Percentiles rank a stretch among this genome's conserved stretches.
These are phyloP conservation scores for Mucor plumbeus DNA, from an alignment of 371 early-diverging fungal genomes.

Conservation along the genomic window DNA sequence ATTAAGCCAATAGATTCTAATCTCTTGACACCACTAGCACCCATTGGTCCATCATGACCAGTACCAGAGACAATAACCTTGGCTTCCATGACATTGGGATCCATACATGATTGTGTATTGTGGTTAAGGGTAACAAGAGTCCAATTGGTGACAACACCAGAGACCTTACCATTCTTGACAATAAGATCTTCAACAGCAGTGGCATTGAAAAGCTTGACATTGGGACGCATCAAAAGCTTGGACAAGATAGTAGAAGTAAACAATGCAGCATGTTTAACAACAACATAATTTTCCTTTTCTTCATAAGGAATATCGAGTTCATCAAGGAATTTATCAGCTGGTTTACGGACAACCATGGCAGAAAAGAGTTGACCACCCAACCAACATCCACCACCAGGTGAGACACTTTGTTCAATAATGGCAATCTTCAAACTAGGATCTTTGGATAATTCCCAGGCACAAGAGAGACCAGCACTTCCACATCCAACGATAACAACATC, in stretches of 20 bases:
- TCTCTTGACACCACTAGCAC: conserved; percentile 75
- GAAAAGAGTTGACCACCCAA: conserved; percentile 79
- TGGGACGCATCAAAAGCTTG: conserved; percentile 68
- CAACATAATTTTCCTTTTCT: conserved; percentile 76
- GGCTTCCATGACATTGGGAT: conserved; percentile 75
- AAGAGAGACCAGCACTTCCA: conserved; percentile 67
- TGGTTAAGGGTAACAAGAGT: conserved; percentile 70
- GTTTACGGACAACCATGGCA: conserved; percentile 75
- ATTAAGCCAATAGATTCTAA: conserved; percentile 68
- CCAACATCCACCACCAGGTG: conserved; percentile 80
- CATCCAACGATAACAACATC: conserved; percentile 81
- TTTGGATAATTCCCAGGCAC: conserved; percentile 75
- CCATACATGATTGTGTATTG: conserved; percentile 82
- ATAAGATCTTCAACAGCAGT: conserved; percentile 78
- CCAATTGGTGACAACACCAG: conserved; percentile 81
- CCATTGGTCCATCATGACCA: conserved; percentile 80
- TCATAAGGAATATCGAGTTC: conserved; percentile 75
- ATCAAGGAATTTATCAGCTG: conserved; percentile 68
- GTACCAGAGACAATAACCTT: conserved; percentile 74
- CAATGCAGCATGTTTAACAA: conserved; percentile 76
- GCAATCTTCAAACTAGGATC: conserved; percentile 70
- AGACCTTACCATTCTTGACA: conserved; percentile 61
- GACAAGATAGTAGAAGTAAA: conserved; percentile 78
- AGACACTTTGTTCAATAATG: conserved; percentile 69
- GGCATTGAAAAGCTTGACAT: conserved; percentile 82